Conservation (phyloP, 352 stramenopile genomes). For the Phytophthora multivora region DNA sequence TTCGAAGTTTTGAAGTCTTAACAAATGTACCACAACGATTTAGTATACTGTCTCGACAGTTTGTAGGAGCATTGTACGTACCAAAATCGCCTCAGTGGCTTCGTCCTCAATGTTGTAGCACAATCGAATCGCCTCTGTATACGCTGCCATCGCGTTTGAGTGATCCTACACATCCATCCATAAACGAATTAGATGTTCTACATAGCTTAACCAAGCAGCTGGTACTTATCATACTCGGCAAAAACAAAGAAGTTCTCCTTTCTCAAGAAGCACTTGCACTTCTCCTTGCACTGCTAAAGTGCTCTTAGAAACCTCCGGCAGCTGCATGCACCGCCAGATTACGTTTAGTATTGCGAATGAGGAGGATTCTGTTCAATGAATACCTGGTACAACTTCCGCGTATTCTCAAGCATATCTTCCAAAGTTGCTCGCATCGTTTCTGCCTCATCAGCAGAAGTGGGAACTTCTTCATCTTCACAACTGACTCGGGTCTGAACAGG, state of each 20-base stretch:
- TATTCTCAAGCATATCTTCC: slow-evolving; percentile 31
- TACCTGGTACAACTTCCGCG: slow-evolving; percentile 48
- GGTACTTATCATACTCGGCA: slow-evolving; percentile 27
- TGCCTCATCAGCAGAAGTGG: background rate
- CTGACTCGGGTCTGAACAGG: background rate
- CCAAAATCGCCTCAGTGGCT: slow-evolving; percentile 47
- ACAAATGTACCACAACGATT: too few species aligned
- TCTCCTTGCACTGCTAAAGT: slow-evolving; percentile 41
- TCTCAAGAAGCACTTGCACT: slow-evolving; percentile 53
- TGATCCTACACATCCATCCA: slow-evolving; percentile 27
- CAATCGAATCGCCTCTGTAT: slow-evolving; percentile 48
- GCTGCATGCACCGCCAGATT: slow-evolving; percentile 9
- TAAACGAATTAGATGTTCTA: background rate
- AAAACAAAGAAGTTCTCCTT: slow-evolving; percentile 41
- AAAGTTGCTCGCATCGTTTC: slow-evolving; percentile 21
- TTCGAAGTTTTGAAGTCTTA: slow-evolving; percentile 49
- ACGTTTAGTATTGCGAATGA: too few species aligned
- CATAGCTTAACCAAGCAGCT: background rate
- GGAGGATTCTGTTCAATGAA: too few species aligned
- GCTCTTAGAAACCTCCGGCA: slow-evolving; percentile 34
- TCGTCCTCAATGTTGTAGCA: slow-evolving; percentile 55
- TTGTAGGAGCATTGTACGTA: slow-evolving; percentile 4
- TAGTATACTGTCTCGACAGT: too few species aligned
- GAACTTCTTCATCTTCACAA: slow-evolving; percentile 2
- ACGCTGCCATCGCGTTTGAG: slow-evolving; percentile 34